phyloP scores from a whole-genome alignment of 2,329 filamentous ascomycete genomes.

The Colletotrichum spinosum region DNA sequence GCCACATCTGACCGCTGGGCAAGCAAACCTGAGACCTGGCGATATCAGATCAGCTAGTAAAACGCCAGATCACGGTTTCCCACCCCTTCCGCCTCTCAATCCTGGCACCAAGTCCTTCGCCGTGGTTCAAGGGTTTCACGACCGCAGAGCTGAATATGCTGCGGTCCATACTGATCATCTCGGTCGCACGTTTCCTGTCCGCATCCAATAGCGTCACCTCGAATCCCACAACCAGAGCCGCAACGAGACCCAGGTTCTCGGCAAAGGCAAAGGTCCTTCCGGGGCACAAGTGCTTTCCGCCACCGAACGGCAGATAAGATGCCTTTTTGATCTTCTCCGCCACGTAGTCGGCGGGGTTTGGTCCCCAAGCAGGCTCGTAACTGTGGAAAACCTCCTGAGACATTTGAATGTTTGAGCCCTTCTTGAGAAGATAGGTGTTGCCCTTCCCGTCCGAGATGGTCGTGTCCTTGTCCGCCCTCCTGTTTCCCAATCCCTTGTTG shows the following conservation, averaged over 20 bases:
- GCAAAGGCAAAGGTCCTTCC: slow-evolving; percentile 49
- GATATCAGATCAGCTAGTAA: slow-evolving; percentile 11
- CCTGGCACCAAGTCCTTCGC: slow-evolving; percentile 22
- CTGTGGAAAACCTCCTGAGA: slow-evolving; percentile 41
- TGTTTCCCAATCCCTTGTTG: slow-evolving; percentile 51
- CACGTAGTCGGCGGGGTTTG: slow-evolving; percentile 41
- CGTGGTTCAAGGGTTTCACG: slow-evolving; percentile 12
- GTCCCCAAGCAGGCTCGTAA: slow-evolving; percentile 39
- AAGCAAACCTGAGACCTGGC: too few relatives aligned
- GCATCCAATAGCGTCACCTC: slow-evolving; percentile 41
- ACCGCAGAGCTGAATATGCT: slow-evolving; percentile 8
- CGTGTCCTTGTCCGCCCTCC: slow-evolving; percentile 56
- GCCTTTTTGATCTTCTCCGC: slow-evolving; percentile 42
- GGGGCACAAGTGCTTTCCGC: slow-evolving; percentile 59
- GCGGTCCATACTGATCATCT: not conserved
- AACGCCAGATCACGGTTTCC: slow-evolving; percentile 28
- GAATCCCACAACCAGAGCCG: slow-evolving; percentile 45
- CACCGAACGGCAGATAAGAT: slow-evolving; percentile 60
- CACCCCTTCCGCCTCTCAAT: slow-evolving; percentile 29
- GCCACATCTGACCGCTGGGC: too few relatives aligned
- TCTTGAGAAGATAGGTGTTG: slow-evolving; percentile 44
- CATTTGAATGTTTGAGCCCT: slow-evolving; percentile 44
- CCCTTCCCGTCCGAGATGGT: slow-evolving; percentile 40
- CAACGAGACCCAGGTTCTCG: slow-evolving; percentile 47
- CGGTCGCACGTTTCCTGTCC: not conserved